These are phyloP conservation scores for Salix purpurea DNA, from an alignment of 345 rosid genomes.

Conservation along the genomic window DNA sequence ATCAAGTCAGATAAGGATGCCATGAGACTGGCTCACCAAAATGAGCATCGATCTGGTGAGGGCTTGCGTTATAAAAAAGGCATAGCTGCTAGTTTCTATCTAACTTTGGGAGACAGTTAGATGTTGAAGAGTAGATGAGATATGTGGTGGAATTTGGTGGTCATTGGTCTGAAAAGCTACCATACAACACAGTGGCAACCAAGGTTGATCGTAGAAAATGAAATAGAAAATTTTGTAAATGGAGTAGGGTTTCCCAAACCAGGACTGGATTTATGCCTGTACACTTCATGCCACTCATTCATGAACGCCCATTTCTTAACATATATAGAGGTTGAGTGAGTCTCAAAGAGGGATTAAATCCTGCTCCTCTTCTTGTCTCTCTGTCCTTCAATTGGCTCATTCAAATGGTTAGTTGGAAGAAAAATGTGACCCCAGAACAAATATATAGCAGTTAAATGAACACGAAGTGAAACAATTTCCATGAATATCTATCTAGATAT, in stretches of 20 bases:
- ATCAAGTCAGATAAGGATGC: slow-evolving; percentile 27
- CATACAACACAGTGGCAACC: slow-evolving; percentile 2
- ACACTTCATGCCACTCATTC: slow-evolving; percentile 16
- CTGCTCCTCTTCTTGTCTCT: slow-evolving; percentile 8
- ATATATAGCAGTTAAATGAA: not conserved
- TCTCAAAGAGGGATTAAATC: not conserved
- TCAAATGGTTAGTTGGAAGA: slow-evolving; percentile 1
- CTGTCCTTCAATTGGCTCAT: not conserved
- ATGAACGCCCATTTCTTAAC: slow-evolving; percentile 20
- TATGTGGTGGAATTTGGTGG: slow-evolving; percentile 29
- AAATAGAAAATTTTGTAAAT: slow-evolving; percentile 3
- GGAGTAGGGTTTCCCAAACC: not conserved
- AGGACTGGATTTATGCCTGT: not conserved
- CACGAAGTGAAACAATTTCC: too few species aligned
- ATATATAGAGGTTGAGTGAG: slow-evolving; percentile 12
- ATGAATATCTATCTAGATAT: not conserved
- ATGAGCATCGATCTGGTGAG: not conserved
- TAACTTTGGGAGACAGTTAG: slow-evolving; percentile 41
- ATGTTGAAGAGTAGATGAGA: slow-evolving; percentile 44
- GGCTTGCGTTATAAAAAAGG: slow-evolving; percentile 5
- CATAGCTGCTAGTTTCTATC: not conserved
- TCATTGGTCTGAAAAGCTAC: slow-evolving; percentile 20
- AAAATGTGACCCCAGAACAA: not conserved
- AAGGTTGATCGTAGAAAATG: slow-evolving; percentile 3
- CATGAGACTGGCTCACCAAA: slow-evolving; percentile 9